These are phyloP conservation scores for Penicillium turbatum DNA, from an alignment of 495 filamentous ascomycete species.

Conservation along the genomic window DNA sequence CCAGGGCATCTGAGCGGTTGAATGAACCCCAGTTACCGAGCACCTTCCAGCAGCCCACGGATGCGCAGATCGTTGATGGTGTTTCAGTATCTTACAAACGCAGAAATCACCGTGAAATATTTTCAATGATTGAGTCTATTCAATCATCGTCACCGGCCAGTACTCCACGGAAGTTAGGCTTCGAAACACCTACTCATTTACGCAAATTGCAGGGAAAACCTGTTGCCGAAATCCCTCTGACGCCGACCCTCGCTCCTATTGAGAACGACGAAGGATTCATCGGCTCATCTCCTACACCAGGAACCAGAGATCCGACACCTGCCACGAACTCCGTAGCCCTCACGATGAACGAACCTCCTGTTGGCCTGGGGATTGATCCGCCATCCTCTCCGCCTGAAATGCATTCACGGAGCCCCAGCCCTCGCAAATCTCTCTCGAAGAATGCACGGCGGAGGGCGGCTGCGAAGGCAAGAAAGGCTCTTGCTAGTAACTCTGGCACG, in stretches of 20 bases:
- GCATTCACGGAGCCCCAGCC: constrained; percentile 24
- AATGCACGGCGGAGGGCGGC: constrained; percentile 12
- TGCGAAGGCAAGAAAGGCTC: constrained; percentile 19
- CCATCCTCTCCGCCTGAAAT: constrained; percentile 43
- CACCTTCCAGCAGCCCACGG: not conserved
- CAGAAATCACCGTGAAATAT: constrained; percentile 56
- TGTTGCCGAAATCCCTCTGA: constrained; percentile 35
- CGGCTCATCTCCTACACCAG: constrained; percentile 78
- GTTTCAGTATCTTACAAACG: constrained; percentile 29
- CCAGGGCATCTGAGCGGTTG: constrained; percentile 3
- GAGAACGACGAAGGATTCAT: constrained; percentile 59
- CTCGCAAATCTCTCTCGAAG: constrained; percentile 14
- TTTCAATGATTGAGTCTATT: constrained; percentile 68
- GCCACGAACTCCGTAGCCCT: constrained; percentile 16
- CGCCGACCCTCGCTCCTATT: constrained; percentile 43
- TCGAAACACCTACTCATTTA: constrained; percentile 37
- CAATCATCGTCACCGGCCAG: constrained; percentile 51
- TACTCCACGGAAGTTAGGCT: constrained; percentile 29
- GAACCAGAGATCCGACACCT: constrained; percentile 40
- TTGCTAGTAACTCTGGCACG: not conserved
- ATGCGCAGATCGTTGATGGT: not conserved
- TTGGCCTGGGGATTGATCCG: constrained; percentile 14
- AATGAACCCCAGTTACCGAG: constrained; percentile 15
- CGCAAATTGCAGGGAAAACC: constrained; percentile 21
- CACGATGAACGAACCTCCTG: not conserved